Base-by-base conservation (phyloP, 2,329 filamentous ascomycete species). In the Phyllachora maydis region DNA sequence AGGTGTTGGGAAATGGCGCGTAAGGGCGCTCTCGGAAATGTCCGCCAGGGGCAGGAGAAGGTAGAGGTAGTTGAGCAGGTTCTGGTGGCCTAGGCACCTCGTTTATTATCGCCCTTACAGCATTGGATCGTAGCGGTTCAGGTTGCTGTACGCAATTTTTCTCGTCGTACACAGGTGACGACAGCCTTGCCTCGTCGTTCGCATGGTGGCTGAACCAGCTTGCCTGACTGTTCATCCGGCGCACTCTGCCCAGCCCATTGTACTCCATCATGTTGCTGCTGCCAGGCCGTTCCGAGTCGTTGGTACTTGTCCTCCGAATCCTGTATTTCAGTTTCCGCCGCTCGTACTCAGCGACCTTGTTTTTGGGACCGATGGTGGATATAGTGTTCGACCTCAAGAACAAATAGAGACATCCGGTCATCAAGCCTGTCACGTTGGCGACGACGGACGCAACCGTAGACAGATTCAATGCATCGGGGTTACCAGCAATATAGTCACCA, bases 401-500 rank as follows among this genome's bases (percentile, higher is more conserved):
- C 6, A 77, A 48, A 34, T 76, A 70, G 13, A 76, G 52, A 10
- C 67, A 59, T 4, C 69, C 66, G 10, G 64, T 69, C 39, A 69
- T 54, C 10, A 77, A 46, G 3, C 71, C 72, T 0, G 69, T 68
- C 3, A 73, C 51, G 36, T 75, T 75, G 10, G 67, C 52, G 3
- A 69, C 64, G 5, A 77, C 64, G 10, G 68, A 62, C 14, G 67
- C 65, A 19, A 74, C 59, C 52, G 72, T 66, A 3, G 65, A 55
- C 4, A 70, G 46, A 28, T 42, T 59, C 21, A 60, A 46, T 8
- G 54, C 50, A 14, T 50, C 41, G 23, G 45, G 40, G 17, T 47
- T 41, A 22, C 41, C 35, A 12, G 42, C 38, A 18, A 42, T 36
- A 9, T 45, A 34, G 21, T 50, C 40, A 18, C 37, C 40, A 26